Evolutionary conservation across 2,329 filamentous ascomycete species (phyloP).

Genomic region (Harringtonia lauricola): DNA sequence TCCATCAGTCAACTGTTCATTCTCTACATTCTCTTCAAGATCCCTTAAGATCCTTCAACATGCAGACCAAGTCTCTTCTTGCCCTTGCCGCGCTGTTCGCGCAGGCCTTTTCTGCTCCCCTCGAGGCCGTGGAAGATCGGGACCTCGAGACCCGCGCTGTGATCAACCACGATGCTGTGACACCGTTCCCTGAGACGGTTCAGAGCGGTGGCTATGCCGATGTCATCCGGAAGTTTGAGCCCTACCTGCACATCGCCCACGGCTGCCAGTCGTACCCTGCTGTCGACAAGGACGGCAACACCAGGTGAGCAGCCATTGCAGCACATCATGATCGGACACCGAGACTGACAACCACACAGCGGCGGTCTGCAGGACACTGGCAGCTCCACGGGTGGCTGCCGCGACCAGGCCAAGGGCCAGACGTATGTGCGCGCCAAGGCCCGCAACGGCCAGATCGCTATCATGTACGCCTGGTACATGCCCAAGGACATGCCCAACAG

Average conservation of each 20-base stretch:
- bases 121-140: background rate
- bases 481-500: conserved; percentile 28
- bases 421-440: conserved; percentile 21
- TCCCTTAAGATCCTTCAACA: no score
- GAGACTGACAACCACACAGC: conserved; percentile 9
- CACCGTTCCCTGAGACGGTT: conserved; percentile 13
- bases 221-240: conserved; percentile 11
- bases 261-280: conserved; percentile 16
- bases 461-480: conserved; percentile 32
- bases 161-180: conserved; percentile 1
- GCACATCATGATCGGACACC: no score
- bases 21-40: no score
- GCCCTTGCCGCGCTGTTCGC: no score
- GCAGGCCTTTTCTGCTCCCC: no score
- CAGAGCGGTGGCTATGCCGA: conserved; percentile 8
- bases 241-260: conserved; percentile 14
- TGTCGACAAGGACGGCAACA: conserved; percentile 11
- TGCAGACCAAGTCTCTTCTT: no score
- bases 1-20: no score
- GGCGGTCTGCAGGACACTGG: conserved; percentile 22
- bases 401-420: conserved; percentile 19
- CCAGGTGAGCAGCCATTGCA: background rate
- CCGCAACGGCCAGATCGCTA: conserved; percentile 17
- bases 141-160: background rate
- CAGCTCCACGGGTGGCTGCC: conserved; percentile 17